phyloP scores from a whole-genome alignment of 176 grass and related monocot genomes.

The Areca catechu region DNA sequence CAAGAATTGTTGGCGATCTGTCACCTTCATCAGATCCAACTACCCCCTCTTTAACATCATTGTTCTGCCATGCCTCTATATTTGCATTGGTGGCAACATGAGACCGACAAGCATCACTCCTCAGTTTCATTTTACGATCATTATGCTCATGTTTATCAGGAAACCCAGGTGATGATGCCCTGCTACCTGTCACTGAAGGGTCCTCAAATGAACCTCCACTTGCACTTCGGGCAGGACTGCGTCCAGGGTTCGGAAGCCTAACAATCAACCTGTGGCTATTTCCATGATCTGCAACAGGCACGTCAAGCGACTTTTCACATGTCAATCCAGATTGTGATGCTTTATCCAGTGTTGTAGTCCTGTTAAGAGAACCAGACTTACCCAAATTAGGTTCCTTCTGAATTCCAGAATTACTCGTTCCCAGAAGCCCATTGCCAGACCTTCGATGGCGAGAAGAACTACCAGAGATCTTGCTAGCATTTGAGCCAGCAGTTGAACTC shows the following conservation, averaged over 20 bases:
- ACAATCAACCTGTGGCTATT: slow-evolving; percentile 67
- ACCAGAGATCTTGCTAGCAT: slow-evolving; percentile 48
- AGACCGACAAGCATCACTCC: slow-evolving; percentile 27
- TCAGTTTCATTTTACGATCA: slow-evolving; percentile 50
- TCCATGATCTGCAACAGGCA: slow-evolving; percentile 20
- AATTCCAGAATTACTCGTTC: slow-evolving; percentile 21
- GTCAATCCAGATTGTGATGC: slow-evolving; percentile 39
- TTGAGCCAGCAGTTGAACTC: slow-evolving; percentile 76
- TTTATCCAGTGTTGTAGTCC: slow-evolving; percentile 36
- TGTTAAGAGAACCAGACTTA: slow-evolving; percentile 43
- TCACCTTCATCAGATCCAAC: slow-evolving; percentile 47
- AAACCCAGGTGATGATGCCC: slow-evolving; percentile 35
- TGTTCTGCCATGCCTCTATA: slow-evolving; percentile 41
- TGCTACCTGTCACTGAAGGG: slow-evolving; percentile 37
- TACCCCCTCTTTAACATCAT: slow-evolving; percentile 46
- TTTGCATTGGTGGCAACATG: slow-evolving; percentile 42
- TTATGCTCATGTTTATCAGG: slow-evolving; percentile 63
- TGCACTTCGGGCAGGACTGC: slow-evolving; percentile 51
- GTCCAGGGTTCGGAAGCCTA: slow-evolving; percentile 55
- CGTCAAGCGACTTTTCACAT: slow-evolving; percentile 56
- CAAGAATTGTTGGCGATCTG: slow-evolving; percentile 38
- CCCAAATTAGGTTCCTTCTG: slow-evolving; percentile 43
- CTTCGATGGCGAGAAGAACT: slow-evolving; percentile 55
- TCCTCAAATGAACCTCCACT: slow-evolving; percentile 55
- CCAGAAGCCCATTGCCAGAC: slow-evolving; percentile 32